phyloP scores from a whole-genome alignment of 768 basidiomycete species.

The Trametes coccinea region DNA sequence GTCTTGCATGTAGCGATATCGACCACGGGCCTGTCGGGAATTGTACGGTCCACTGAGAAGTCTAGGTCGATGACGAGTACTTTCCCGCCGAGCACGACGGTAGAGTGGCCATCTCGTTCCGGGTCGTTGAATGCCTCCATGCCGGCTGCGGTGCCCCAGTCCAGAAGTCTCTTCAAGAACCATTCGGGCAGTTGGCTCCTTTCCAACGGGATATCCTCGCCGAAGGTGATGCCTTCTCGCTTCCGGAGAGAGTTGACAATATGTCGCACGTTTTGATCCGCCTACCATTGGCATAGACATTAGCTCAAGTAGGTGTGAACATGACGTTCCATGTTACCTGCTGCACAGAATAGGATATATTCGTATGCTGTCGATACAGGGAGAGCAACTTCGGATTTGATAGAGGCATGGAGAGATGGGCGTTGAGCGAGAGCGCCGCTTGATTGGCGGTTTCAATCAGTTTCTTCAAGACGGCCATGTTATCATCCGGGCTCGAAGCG shows the following conservation, averaged over 20 bases:
- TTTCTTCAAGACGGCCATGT: constrained; percentile 44
- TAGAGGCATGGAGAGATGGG: constrained; percentile 50
- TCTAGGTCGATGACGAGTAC: constrained; percentile 81
- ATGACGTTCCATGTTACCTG: constrained; percentile 40
- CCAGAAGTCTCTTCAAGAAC: constrained; percentile 58
- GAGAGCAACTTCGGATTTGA: constrained; percentile 70
- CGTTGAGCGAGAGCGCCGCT: constrained; percentile 53
- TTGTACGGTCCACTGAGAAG: constrained; percentile 47
- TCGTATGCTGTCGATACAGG: constrained; percentile 62
- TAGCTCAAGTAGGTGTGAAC: not conserved
- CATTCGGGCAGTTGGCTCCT: constrained; percentile 47
- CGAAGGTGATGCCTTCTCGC: constrained; percentile 51
- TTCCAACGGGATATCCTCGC: constrained; percentile 64
- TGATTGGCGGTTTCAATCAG: constrained; percentile 53
- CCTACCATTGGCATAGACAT: constrained; percentile 35
- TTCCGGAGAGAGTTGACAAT: constrained; percentile 49
- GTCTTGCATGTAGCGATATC: constrained; percentile 64
- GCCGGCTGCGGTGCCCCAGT: constrained; percentile 63
- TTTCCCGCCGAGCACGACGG: constrained; percentile 71
- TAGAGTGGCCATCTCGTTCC: constrained; percentile 48
- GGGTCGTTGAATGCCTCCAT: constrained; percentile 75
- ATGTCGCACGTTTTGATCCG: constrained; percentile 53
- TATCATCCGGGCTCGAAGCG: constrained; percentile 25
- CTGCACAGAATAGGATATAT: constrained; percentile 52
- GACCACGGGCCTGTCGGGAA: constrained; percentile 40